These are phyloP conservation scores for Teunomyces lycoperdinae DNA, from an alignment of 805 yeast genomes.

Conservation along the genomic window DNA sequence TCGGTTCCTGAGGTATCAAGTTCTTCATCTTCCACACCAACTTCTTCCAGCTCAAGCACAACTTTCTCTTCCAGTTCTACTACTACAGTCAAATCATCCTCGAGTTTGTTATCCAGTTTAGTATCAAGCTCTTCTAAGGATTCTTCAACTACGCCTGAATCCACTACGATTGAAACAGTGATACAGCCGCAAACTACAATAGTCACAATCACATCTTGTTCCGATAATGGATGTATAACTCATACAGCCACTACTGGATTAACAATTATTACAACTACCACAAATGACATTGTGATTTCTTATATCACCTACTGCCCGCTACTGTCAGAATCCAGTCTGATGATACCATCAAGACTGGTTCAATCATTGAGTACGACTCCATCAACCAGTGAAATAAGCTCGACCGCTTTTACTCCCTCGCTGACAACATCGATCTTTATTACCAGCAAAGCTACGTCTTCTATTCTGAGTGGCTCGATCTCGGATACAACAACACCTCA, in stretches of 20 bases:
- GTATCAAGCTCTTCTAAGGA: neutral
- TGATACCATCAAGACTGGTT: neutral
- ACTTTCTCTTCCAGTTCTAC: neutral
- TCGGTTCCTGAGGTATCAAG: neutral
- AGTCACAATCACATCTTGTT: constrained; percentile 8
- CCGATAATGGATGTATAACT: constrained; percentile 1
- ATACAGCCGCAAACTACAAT: constrained; percentile 2
- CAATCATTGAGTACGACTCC: neutral
- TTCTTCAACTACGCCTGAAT: neutral
- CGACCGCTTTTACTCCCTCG: neutral
- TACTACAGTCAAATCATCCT: neutral
- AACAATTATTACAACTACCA: constrained; percentile 10
- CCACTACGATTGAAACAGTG: neutral
- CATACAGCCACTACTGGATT: constrained; percentile 5
- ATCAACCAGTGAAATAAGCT: neutral
- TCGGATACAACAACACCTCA: neutral
- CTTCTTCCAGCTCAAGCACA: neutral
- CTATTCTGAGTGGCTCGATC: neutral
- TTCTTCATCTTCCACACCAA: neutral
- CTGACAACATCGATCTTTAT: neutral
- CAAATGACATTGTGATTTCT: constrained; percentile 5
- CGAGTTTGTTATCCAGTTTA: neutral
- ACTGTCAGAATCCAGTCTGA: constrained; percentile 1
- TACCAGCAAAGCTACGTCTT: neutral
- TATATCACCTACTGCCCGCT: constrained; percentile 19